These are phyloP conservation scores for Didymellaceae sp. DNA, from an alignment of 2,329 filamentous ascomycete species.

Conservation along the genomic window DNA sequence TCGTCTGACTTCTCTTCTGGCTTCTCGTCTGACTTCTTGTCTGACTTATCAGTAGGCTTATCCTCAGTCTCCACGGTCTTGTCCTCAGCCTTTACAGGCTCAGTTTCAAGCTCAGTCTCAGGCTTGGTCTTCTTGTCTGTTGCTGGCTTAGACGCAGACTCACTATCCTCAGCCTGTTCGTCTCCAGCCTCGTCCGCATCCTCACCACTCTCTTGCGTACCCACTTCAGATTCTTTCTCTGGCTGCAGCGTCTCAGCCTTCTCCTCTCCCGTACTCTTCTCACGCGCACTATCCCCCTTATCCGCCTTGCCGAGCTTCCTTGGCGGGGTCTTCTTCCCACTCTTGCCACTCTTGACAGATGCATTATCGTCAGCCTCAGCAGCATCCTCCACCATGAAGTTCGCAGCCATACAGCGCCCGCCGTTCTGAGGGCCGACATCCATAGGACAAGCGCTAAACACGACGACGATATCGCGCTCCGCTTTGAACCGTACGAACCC, in stretches of 20 bases:
- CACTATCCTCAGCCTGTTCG: conserved; percentile 6
- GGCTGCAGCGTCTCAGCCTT: conserved; percentile 1
- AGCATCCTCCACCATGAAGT: conserved; percentile 48
- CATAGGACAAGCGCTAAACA: conserved; percentile 49
- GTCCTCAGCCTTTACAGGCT: conserved; percentile 4
- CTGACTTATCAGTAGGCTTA: conserved; percentile 6
- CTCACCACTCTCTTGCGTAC: neutral
- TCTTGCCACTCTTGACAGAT: conserved; percentile 17
- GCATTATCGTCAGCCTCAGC: conserved; percentile 33
- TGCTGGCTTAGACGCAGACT: conserved; percentile 1
- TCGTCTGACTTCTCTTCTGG: conserved; percentile 1
- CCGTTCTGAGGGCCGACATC: conserved; percentile 47
- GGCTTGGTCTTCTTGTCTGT: conserved; percentile 9
- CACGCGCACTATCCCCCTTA: neutral
- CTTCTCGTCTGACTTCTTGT: conserved; percentile 14
- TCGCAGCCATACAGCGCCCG: conserved; percentile 48
- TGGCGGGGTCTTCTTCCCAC: conserved; percentile 25
- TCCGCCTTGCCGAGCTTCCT: conserved; percentile 21
- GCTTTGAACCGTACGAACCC: conserved; percentile 44
- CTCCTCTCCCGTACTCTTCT: neutral
- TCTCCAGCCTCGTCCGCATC: conserved; percentile 20
- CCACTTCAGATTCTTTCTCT: conserved; percentile 11
- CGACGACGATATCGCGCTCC: conserved; percentile 46
- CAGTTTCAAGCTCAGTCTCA: neutral
- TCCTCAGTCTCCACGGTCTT: conserved; percentile 13